Conservation (phyloP, 2,329 filamentous ascomycete species). For the Tetracladium maxilliforme region DNA sequence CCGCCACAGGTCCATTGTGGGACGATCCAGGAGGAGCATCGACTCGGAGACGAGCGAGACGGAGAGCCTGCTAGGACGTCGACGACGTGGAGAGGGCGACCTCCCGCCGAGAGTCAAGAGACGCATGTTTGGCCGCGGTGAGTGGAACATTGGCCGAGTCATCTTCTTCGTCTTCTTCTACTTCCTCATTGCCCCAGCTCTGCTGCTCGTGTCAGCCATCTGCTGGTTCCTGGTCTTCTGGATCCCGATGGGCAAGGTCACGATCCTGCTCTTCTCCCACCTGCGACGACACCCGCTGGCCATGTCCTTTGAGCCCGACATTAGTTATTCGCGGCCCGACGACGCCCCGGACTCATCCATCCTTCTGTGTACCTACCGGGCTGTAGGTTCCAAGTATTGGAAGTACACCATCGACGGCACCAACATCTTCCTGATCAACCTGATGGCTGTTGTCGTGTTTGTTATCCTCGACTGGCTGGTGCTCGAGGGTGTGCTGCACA, state of each 20-base stretch:
- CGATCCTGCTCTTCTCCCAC: slow-evolving; percentile 78
- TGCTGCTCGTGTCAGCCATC: slow-evolving; percentile 72
- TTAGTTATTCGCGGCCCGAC: slow-evolving; percentile 54
- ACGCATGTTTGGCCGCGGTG: slow-evolving; percentile 80
- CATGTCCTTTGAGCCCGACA: slow-evolving; percentile 82
- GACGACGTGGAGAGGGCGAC: slow-evolving; percentile 31
- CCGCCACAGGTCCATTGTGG: slow-evolving; percentile 63
- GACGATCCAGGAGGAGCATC: slow-evolving; percentile 73
- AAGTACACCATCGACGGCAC: slow-evolving; percentile 98
- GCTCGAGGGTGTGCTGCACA: slow-evolving; percentile 50
- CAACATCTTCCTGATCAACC: slow-evolving; percentile 97
- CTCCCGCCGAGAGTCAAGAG: slow-evolving; percentile 44
- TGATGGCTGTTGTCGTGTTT: slow-evolving; percentile 86
- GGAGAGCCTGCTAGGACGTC: slow-evolving; percentile 69
- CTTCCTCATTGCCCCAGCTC: slow-evolving; percentile 70
- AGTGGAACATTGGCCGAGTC: slow-evolving; percentile 90
- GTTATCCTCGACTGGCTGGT: slow-evolving; percentile 88
- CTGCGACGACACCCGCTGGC: slow-evolving; percentile 85
- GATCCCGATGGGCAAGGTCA: slow-evolving; percentile 97
- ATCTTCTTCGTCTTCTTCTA: slow-evolving; percentile 97
- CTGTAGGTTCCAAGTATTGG: slow-evolving; percentile 91
- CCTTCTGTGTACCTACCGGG: slow-evolving; percentile 89
- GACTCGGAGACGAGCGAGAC: slow-evolving; percentile 76
- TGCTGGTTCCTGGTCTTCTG: slow-evolving; percentile 97
- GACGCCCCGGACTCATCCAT: slow-evolving; percentile 71